Conservation (phyloP, 768 basidiomycete species). For the Paxillus rubicundulus region DNA sequence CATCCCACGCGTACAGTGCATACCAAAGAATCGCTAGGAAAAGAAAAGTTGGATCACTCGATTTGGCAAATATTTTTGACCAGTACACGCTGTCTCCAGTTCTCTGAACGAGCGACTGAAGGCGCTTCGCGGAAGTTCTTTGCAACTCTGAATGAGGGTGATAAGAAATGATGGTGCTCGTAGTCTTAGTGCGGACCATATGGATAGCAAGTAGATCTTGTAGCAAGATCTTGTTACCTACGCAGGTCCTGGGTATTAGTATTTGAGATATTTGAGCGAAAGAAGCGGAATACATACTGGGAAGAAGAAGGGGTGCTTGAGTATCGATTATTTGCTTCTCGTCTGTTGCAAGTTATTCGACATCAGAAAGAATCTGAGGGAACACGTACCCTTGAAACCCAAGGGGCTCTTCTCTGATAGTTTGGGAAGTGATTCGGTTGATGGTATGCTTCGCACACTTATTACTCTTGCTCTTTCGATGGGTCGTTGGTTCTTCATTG, state of each 20-base stretch:
- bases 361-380: not conserved
- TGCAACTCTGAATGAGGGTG: constrained; percentile 26
- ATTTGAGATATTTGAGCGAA: not conserved
- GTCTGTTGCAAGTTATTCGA: constrained; percentile 9
- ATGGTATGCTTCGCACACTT: constrained; percentile 5
- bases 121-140: constrained; percentile 28
- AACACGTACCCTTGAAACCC: constrained; percentile 18
- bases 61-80: constrained; percentile 26
- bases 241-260: not conserved
- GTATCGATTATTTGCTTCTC: constrained; percentile 45
- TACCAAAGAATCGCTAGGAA: constrained; percentile 57
- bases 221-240: constrained; percentile 22
- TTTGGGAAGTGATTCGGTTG: not conserved
- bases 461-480: constrained; percentile 12
- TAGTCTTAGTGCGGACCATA: constrained; percentile 39
- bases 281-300: constrained; percentile 23
- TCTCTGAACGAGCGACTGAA: constrained; percentile 28
- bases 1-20: constrained; percentile 61
- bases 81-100: constrained; percentile 36
- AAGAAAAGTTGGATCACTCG: constrained; percentile 53
- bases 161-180: constrained; percentile 28
- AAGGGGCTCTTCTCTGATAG: not conserved
- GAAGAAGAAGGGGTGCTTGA: constrained; percentile 44
- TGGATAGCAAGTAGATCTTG: constrained; percentile 55
- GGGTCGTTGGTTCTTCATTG: constrained; percentile 32